Base-by-base conservation (phyloP, 441 rosid species). In the Mallotus japonicus region DNA sequence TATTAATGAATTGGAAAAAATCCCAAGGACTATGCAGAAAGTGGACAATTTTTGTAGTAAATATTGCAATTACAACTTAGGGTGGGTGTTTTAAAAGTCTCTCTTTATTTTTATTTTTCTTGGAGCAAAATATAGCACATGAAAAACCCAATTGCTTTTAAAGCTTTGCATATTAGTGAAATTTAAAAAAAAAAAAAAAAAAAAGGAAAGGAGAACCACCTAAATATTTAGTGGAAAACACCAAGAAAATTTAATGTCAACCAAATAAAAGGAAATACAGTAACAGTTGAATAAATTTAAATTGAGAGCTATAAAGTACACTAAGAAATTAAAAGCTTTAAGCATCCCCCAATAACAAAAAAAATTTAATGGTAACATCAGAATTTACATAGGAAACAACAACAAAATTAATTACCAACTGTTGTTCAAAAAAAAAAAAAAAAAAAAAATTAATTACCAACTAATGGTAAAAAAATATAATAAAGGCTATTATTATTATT, bases 221-320 rank as follows among this genome's bases (percentile, higher is more conserved):
- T 75, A 81, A 65, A 79, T 85, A 87, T 85, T 89, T 82, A 90
- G 84, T 88, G 82, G 79, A 81, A 83, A 88, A 75, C 85, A 81
- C 81, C 87, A 84, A 91, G 71, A 81, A 37, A 85, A 89, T 88
- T 90, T 77, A 92, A 84, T 92, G 84, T 80, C 88, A 81, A 86
- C 89, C 90, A 85, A 86, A 81, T 56, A 81, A 78, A 40, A 86
- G 79, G 70, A 62, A 68, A 37, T 37, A 78, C 62, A 46, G 62
- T 44, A 70, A 72, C 87, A 73, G 77, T 78, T 78, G 76, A 77
- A 74, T 61, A 20, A 17, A 73, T 68, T 64, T 76, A 71, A 77
- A 63, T 70, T 32, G 24, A 72, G 80, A 76, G 50, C 79, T 37
- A 37, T 37, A 37, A 37, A 75, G 69, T 67, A 73, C 65, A 57